These are phyloP conservation scores for Asterochloris sp. DNA, from an alignment of 139 green algal species.

Conservation along the genomic window DNA sequence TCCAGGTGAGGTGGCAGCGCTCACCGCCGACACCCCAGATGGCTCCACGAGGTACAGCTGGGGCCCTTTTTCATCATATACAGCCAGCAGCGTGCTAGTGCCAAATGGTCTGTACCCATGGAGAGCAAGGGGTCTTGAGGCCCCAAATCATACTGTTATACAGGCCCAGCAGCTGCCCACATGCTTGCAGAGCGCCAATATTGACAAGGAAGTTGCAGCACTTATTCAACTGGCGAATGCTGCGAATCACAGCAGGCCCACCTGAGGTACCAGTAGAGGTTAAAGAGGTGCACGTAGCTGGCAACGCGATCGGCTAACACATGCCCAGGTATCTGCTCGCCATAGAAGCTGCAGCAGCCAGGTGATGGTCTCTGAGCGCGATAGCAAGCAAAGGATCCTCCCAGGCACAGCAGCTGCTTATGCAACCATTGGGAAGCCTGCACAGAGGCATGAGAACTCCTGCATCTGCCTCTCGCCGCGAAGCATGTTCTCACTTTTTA, in stretches of 20 bases:
- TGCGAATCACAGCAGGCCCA: conserved; percentile 11
- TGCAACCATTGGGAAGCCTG: background rate
- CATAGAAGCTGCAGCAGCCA: conserved; percentile 78
- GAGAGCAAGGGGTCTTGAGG: background rate
- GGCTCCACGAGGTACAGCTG: conserved; percentile 92
- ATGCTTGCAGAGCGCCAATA: too few relatives aligned
- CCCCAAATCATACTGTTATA: too few relatives aligned
- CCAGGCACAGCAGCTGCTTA: too few relatives aligned
- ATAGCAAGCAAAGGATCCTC: background rate
- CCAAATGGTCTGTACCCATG: conserved; percentile 75
- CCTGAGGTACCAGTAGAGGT: conserved; percentile 92
- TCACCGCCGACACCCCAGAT: conserved; percentile 53
- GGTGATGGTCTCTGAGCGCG: background rate
- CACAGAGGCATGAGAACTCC: background rate
- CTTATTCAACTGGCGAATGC: background rate
- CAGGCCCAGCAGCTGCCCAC: too few relatives aligned
- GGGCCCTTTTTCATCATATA: conserved; percentile 79
- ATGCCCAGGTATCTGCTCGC: conserved; percentile 86
- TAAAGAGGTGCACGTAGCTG: conserved; percentile 95
- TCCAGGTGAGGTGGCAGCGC: background rate
- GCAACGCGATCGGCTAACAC: conserved; percentile 90
- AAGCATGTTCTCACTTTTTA: conserved; percentile 41
- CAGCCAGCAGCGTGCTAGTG: conserved; percentile 69
- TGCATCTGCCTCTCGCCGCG: background rate
- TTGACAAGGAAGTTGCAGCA: background rate